Base-by-base conservation (phyloP, 306 rosid species). In the Cucumis cinereus region DNA sequence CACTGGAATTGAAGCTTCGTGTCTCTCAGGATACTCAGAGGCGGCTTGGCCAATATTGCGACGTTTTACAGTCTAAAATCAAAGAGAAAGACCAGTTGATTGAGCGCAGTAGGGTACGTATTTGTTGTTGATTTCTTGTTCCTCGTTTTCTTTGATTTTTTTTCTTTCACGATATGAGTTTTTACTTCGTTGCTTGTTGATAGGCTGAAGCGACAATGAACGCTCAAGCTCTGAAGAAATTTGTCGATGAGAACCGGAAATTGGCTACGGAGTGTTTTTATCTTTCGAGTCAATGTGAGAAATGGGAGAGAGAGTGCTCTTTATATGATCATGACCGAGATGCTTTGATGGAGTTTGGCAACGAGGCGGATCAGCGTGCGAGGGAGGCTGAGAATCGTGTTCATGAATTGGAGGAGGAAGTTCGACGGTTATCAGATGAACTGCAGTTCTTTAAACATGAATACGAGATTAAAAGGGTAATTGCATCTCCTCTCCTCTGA, bases 301-400 rank as follows among this genome's bases (percentile, higher is more conserved):
- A 85, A 19, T 87, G 82, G 93, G 95, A 92, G 77, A 88, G 80
- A 28, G 93, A 95, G 76, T 89, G 96, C 73, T 80, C 87, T 15
- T 79, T 95, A n/a, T 95, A 89, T 35, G 98, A 95, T 68, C 85
- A 73, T 50, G 99, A 95, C 79, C 81, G 97, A 26, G 98, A 95
- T 66, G 91, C 86, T 4, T 81, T 95, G 88, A 95, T 95, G 99
- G 99, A 95, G 69, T 92, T 95, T 5, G 98, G 96, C 74, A 90
- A 94, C 28, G 96, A 95, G 67, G 96, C 99, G 20, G 99, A 95
- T 79, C 89, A 90, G 82, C 88, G 93, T 38, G 98, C 96, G 19
- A 89, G 85, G 77, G 91, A 84, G 78, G 93, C 98, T 1, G 93
- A 89, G 77, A 78, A 81, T 50, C 96, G 95, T 0, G 88, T 81